Conservation (phyloP, 345 rosid species). For the Eutrema yunnanense region DNA sequence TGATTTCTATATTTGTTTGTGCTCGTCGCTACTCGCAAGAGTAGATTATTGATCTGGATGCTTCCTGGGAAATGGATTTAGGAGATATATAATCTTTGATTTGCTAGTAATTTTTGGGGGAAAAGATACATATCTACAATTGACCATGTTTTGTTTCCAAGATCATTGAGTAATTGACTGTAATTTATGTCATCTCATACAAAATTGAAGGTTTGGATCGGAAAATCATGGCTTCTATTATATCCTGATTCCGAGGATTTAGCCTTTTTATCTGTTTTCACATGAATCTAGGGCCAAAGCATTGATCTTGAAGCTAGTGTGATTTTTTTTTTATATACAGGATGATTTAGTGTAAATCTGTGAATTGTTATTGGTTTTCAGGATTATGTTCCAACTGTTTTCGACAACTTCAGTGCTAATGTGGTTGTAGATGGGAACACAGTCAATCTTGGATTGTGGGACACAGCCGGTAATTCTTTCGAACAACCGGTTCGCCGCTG, state of each 20-base stretch:
- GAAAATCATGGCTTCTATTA: background rate
- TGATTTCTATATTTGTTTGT: background rate
- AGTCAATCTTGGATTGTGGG: conserved; percentile 92
- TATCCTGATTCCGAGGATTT: background rate
- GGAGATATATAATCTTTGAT: background rate
- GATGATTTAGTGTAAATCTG: background rate
- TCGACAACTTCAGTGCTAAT: conserved; percentile 98
- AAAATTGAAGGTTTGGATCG: background rate
- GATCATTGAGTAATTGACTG: background rate
- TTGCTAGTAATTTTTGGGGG: background rate
- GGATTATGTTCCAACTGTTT: conserved; percentile 97
- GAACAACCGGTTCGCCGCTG: background rate
- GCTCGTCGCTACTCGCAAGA: background rate
- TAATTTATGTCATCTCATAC: background rate
- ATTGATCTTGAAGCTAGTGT: background rate
- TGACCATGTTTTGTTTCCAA: background rate
- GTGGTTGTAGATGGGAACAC: conserved; percentile 94
- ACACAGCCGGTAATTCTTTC: conserved; percentile 76
- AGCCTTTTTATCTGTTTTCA: background rate
- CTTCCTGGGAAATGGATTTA: background rate
- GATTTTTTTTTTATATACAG: background rate
- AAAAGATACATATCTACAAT: too few species aligned
- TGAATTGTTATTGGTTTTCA: conserved; percentile 31
- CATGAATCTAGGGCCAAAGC: background rate
- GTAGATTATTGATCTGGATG: background rate